These are phyloP conservation scores for Fusarium metavorans DNA, from an alignment of 2,329 filamentous ascomycete genomes.

Conservation along the genomic window DNA sequence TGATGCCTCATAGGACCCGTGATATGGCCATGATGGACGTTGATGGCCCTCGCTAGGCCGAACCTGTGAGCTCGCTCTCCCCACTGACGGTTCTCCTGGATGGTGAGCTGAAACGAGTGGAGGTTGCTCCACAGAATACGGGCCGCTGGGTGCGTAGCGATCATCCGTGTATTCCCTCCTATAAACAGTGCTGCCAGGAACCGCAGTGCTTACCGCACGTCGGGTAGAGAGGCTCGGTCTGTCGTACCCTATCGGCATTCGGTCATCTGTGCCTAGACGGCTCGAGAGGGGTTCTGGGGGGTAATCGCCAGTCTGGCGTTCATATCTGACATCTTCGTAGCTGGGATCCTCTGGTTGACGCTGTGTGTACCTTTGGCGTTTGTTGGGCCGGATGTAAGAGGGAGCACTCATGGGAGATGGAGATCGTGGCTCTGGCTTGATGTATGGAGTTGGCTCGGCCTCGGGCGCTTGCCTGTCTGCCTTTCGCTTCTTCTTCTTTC, in stretches of 20 bases:
- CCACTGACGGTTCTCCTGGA: slow-evolving; percentile 39
- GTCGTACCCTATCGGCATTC: slow-evolving; percentile 52
- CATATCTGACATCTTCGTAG: slow-evolving; percentile 56
- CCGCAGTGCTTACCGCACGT: slow-evolving; percentile 39
- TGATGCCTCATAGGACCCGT: slow-evolving; percentile 55
- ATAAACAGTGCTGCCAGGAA: slow-evolving; percentile 48
- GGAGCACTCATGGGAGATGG: slow-evolving; percentile 68
- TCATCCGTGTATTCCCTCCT: slow-evolving; percentile 51
- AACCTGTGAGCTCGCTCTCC: slow-evolving; percentile 52
- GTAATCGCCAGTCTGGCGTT: slow-evolving; percentile 52
- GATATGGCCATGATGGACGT: slow-evolving; percentile 57
- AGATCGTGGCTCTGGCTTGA: slow-evolving; percentile 75
- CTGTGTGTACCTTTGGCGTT: slow-evolving; percentile 65
- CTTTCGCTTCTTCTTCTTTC: slow-evolving; percentile 66
- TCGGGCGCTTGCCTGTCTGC: slow-evolving; percentile 63
- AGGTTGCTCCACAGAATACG: slow-evolving; percentile 51
- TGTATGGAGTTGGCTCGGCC: slow-evolving; percentile 63
- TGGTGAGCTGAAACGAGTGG: slow-evolving; percentile 53
- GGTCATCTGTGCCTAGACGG: slow-evolving; percentile 46
- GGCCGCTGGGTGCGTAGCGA: slow-evolving; percentile 44
- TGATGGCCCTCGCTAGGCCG: slow-evolving; percentile 56
- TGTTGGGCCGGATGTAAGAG: slow-evolving; percentile 66
- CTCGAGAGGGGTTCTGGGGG: slow-evolving; percentile 51
- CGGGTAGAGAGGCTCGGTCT: slow-evolving; percentile 38
- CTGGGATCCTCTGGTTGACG: slow-evolving; percentile 51